A percentile compares a stretch with the other conserved stretches of the same genome.
Conservation (phyloP, 805 yeast species). For the Sugiyamaella valdiviana region DNA sequence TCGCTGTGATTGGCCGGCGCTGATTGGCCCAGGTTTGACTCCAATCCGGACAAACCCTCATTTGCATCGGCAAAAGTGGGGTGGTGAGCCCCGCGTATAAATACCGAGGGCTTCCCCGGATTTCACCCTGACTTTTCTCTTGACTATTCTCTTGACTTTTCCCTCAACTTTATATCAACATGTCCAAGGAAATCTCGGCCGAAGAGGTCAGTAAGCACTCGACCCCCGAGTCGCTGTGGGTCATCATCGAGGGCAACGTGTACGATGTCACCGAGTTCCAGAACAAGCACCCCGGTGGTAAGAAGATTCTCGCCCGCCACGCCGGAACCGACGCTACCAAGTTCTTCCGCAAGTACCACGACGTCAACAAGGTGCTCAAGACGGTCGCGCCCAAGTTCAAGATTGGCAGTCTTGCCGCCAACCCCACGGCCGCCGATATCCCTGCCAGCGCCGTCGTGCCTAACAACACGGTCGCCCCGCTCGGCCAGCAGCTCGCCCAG, state of each 20-base stretch:
- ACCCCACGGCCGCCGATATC: conserved; percentile 17
- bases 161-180: not conserved
- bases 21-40: not conserved
- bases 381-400: conserved; percentile 31
- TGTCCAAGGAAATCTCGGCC: conserved; percentile 10
- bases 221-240: conserved; percentile 75
- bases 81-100: too few species aligned
- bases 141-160: not conserved
- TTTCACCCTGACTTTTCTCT: not conserved
- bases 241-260: conserved; percentile 74
- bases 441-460: conserved; percentile 11
- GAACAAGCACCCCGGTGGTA: conserved; percentile 75
- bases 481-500: conserved; percentile 14
- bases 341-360: conserved; percentile 50
- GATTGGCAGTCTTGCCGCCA: conserved; percentile 26
- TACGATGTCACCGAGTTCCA: conserved; percentile 68
- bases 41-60: too few species aligned
- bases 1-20: too few species aligned
- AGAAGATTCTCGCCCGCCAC: conserved; percentile 66
- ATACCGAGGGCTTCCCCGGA: conserved; percentile 1
- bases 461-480: not conserved
- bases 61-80: too few species aligned
- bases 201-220: conserved; percentile 64
- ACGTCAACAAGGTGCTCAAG: conserved; percentile 32
- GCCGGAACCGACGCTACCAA: conserved; percentile 76